Evolutionary conservation across 2,329 filamentous ascomycete genomes (phyloP), one percentile per base, ranked within the genome.

Genomic region (Thelonectria blattea): DNA sequence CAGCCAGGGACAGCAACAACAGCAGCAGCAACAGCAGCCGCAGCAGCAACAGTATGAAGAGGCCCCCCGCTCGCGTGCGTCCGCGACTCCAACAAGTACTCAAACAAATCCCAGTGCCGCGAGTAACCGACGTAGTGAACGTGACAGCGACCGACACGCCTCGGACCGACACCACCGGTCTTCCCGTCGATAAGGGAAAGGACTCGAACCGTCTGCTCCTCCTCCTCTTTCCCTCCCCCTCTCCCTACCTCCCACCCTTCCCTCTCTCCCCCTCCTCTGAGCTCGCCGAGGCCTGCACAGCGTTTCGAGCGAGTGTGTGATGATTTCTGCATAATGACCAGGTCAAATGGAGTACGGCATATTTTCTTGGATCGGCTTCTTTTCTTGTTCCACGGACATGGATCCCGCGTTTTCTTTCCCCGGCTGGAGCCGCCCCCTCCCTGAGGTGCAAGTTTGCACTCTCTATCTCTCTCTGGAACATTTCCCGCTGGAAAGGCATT

Each of bases 21-120:
- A 7, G 27, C 27, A 7, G 27, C 27, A 30, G 27, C 27, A 7
- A 10, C 27, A 7, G 27, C 27, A 30, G n/a, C n/a, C n/a, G 22
- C 22, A 24, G 27, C 27, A 30, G 27, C 27, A 78, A 75, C 81
- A 83, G 78, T 85, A 83, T 81, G 82, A 83, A 63, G 76, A 77
- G 65, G 68, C 77, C 72, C 79, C 79, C 66, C 76, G 74, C 62
- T 66, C 74, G 65, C 74, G 78, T 51, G 69, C 72, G 56, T 73
- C 77, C 11, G 73, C 73, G 24, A 70, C 76, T 52, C 75, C 76
- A 66, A 70, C 77, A 64, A 74, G 73, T 68, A 71, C 76, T 69
- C 78, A 77, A 71, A 74, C 75, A 66, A 67, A 76, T 61, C 72
- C 72, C 63, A 73, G 71, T 72, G 74, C 72, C 69, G 60, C 73